A percentile compares a stretch with the other conserved stretches of the same genome.
These are phyloP conservation scores for Gomphus sp. DNA, from an alignment of 1,284 basidiomycete species.

Conservation along the genomic window DNA sequence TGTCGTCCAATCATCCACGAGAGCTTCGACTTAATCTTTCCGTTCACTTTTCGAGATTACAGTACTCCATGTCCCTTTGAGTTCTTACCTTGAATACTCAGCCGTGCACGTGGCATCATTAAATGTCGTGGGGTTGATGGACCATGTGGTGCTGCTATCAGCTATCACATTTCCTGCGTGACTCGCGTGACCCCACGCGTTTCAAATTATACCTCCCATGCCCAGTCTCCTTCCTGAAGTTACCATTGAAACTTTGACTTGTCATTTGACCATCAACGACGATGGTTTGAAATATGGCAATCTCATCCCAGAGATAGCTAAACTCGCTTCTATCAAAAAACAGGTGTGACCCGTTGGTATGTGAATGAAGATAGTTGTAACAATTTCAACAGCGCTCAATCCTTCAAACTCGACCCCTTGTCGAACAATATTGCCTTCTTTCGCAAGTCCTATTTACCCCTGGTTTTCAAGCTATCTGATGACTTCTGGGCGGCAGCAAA, in stretches of 20 bases:
- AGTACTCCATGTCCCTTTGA: too few species aligned
- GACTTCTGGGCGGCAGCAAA: conserved; percentile 20
- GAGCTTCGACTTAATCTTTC: too few species aligned
- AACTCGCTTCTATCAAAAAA: background rate
- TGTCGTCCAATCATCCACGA: too few species aligned
- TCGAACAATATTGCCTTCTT: background rate
- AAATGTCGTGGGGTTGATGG: too few species aligned
- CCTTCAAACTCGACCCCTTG: background rate
- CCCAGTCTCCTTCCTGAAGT: background rate
- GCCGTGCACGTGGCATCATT: too few species aligned
- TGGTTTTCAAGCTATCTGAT: background rate
- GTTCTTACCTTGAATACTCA: too few species aligned
- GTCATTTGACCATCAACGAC: conserved; percentile 4
- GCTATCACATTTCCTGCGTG: background rate
- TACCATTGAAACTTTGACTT: background rate
- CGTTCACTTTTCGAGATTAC: too few species aligned
- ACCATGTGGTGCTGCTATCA: too few species aligned
- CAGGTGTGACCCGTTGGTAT: background rate
- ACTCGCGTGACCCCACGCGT: background rate
- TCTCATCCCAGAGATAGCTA: background rate
- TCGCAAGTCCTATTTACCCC: background rate
- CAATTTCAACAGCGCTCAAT: background rate
- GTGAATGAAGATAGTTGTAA: background rate
- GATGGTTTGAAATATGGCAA: background rate
- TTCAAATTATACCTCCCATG: background rate